Evolutionary conservation across 208 protist genomes (phyloP), one percentile per base, ranked within the genome.

Genomic region (Acanthamoeba sp.): DNA sequence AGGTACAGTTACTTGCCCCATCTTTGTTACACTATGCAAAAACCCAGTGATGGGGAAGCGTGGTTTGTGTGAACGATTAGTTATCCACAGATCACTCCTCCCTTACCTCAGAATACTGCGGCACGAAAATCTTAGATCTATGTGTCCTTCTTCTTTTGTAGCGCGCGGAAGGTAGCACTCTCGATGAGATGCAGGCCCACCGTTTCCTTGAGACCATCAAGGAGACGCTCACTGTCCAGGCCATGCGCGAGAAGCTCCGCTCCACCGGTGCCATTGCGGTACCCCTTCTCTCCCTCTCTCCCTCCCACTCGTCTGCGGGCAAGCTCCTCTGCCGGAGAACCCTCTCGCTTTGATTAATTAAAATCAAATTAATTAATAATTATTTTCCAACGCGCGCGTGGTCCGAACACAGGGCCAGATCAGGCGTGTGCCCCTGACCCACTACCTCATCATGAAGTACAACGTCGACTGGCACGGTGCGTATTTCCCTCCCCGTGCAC

Each of bases 161-260:
- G 69, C 69, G 69, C 4, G 69, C 69, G n/a, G 27, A 92, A 34
- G 87, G 87, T 3, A 52, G 40, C 87, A 36, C 27, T 2, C 59
- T 92, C 2, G 87, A 92, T 32, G 87, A 92, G 87, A n/a, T 92
- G 24, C 32, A 92, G 36, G 87, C 87, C 10, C 87, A 92, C 62
- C 87, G 87, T 32, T 92, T 92, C 87, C 62, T 92, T 24, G 87
- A 92, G 57, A 45, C 6, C 29, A 52, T 92, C 45, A 73, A 73
- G 36, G 87, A 92, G 38, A 92, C 87, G 1, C 32, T 76, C 34
- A 92, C 87, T 1, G 87, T 92, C 14, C 59, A 66, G 34, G 52
- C 52, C 32, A 38, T 92, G 57, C 52, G 87, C 59, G 87, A 92
- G 34, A 66, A 78, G 59, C 59, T 92, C 24, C 52, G 87, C 14